A percentile compares a stretch with the other conserved stretches of the same genome.
Evolutionary conservation across 192 early-diverging fungal species (phyloP).

Genomic region (Coemansia furcata): DNA sequence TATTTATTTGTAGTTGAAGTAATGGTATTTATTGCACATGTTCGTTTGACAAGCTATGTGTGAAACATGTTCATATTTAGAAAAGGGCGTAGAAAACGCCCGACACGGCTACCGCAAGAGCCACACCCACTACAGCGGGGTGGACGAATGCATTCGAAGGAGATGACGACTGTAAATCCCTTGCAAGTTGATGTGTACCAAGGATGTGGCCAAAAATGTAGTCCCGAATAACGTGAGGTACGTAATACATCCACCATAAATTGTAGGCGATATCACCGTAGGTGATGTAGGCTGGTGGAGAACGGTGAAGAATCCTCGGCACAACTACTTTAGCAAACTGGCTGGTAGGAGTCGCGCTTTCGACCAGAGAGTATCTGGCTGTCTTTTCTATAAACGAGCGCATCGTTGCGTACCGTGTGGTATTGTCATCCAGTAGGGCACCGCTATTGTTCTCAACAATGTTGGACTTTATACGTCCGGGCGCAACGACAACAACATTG

Average conservation of each 20-base stretch:
- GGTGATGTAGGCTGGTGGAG: constrained; percentile 57
- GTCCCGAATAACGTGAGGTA: constrained; percentile 54
- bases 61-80: neutral
- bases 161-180: neutral
- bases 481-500: constrained; percentile 58
- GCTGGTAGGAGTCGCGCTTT: constrained; percentile 52
- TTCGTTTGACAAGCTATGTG: neutral
- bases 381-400: constrained; percentile 44
- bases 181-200: constrained; percentile 36
- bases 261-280: constrained; percentile 48
- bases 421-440: constrained; percentile 40
- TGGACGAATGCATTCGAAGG: neutral
- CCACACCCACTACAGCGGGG: neutral
- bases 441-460: constrained; percentile 48
- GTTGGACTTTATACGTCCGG: constrained; percentile 65
- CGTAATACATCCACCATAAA: constrained; percentile 49
- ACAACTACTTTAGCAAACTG: constrained; percentile 60
- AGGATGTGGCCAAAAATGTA: constrained; percentile 39
- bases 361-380: constrained; percentile 53
- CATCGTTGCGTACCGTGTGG: constrained; percentile 47
- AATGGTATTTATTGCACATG: too few species aligned
- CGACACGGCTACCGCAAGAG: neutral
- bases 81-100: neutral
- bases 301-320: constrained; percentile 34
- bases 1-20: neutral